A percentile compares a stretch with the other conserved stretches of the same genome.
Conservation (phyloP, 106 monocot species). For the Iris macrosiphon region DNA sequence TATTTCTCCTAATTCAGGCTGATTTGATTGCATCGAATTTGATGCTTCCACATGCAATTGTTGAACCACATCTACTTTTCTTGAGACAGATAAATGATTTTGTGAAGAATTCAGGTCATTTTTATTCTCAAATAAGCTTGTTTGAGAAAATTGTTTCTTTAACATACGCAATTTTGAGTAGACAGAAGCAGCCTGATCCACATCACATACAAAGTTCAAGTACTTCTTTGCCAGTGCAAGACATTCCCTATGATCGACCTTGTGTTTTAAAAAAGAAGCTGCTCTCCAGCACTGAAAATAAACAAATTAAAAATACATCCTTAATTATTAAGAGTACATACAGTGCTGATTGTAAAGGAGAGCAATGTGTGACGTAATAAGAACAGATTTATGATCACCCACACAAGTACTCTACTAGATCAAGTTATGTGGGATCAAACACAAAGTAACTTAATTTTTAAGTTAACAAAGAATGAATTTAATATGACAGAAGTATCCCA, state of each 20-base stretch:
- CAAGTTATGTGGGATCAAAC: no score
- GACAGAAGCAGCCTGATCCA: conserved; percentile 32
- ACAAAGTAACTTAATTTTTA: no score
- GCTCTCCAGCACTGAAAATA: conserved; percentile 73
- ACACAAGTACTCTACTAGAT: no score
- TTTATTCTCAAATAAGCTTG: neutral
- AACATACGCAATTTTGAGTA: conserved; percentile 47
- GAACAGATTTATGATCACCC: no score
- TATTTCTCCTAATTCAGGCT: conserved; percentile 1
- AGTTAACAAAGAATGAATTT: no score
- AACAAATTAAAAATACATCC: no score
- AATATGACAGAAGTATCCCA: no score
- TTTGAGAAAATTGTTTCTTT: conserved; percentile 35
- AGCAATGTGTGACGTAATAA: no score
- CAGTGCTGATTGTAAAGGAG: no score
- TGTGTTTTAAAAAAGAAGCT: conserved; percentile 53
- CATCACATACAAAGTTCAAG: conserved; percentile 50
- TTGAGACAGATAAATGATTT: neutral
- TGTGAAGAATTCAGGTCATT: conserved; percentile 1
- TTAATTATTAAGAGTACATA: no score
- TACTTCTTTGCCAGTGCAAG: conserved; percentile 39
- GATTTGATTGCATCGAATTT: neutral
- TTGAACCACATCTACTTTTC: conserved; percentile 1
- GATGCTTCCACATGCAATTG: neutral
- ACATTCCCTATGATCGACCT: conserved; percentile 42